Base-by-base conservation (phyloP, 371 early-diverging fungal genomes). In the Syncephalis plumigaleata region DNA sequence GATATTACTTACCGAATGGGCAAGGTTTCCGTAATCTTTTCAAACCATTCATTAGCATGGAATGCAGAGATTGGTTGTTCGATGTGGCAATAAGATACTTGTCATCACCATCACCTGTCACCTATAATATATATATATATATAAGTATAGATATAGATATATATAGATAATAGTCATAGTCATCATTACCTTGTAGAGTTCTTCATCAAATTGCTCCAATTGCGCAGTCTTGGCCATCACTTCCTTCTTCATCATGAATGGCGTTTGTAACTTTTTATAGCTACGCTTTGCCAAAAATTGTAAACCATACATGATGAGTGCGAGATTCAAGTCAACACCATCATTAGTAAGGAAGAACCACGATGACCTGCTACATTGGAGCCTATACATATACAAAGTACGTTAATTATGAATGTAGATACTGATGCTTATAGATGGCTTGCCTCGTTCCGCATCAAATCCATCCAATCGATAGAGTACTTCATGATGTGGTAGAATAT, bases 171-270 rank as follows among this genome's bases (percentile, higher is more conserved):
- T n/a, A n/a, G n/a, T n/a, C n/a, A n/a, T n/a, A n/a, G n/a, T n/a
- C n/a, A n/a, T n/a, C n/a, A n/a, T 31, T 31, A 31, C 86, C 66
- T 92, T 97, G 81, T 98, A 99, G 42, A 99, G 74, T 59, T 97
- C 98, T 59, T 99, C 99, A 59, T 99, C 99, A 64, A 97, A 99
- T 66, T 99, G 90, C 51, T 82, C 81, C 46, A 99, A 75, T 67
- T 99, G 99, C 9, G 98, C 97, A 23, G 99, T 98, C 75, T 85
- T 88, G 42, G 89, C 88, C 99, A 99, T 99, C 36, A 89, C 73
- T 26, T 94, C 96, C 69, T 79, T 82, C 54, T 82, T 82, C 97
- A 99, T 98, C 59, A 99, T 91, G 71, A 87, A 99, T 21, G 99
- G 99, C 13, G 99, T 96, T 74, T 92, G 92, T 36, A 99, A 72